These are phyloP conservation scores for Annulohypoxylon bovei DNA, from an alignment of 495 filamentous ascomycete species.

Conservation along the genomic window DNA sequence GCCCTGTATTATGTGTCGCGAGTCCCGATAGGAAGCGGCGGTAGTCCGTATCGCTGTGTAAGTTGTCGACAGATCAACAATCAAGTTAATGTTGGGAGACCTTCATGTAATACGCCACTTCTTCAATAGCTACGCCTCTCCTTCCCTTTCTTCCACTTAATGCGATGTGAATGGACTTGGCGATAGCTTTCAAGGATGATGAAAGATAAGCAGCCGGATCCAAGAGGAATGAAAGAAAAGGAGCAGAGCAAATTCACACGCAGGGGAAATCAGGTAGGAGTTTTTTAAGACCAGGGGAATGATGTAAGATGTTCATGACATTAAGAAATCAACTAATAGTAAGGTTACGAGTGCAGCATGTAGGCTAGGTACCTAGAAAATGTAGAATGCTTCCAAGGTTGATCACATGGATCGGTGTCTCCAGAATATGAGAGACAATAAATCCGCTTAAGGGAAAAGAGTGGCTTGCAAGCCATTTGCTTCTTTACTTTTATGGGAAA, in stretches of 20 bases:
- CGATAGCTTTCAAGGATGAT: constrained; percentile 4
- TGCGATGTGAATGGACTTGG: constrained; percentile 5
- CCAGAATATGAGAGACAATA: constrained; percentile 41
- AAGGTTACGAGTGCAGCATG: constrained; percentile 34
- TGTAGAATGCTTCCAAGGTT: constrained; percentile 18
- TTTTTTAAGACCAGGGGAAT: constrained; percentile 16
- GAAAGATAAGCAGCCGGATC: constrained; percentile 8
- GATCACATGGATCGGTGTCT: constrained; percentile 40
- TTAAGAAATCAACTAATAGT: constrained; percentile 32
- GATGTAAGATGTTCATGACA: constrained; percentile 43
- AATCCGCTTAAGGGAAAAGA: constrained; percentile 36
- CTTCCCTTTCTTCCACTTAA: constrained; percentile 19
- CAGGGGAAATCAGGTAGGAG: constrained; percentile 18
- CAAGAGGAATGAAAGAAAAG: constrained; percentile 29
- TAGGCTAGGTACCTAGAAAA: constrained; percentile 18
- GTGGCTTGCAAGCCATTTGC: constrained; percentile 35
- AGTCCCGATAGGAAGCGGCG: constrained; percentile 18
- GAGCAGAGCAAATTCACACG: constrained; percentile 21
- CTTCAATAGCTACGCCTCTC: constrained; percentile 27
- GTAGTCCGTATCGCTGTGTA: constrained; percentile 10
- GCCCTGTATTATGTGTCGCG: constrained; percentile 24
- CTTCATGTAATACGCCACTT: constrained; percentile 20
- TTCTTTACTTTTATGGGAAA: constrained; percentile 26
- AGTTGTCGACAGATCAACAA: constrained; percentile 9
- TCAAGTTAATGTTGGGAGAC: constrained; percentile 20